Evolutionary conservation across 1,139 yeast genomes (phyloP).

Genomic region (Suhomyces guaymorum): DNA sequence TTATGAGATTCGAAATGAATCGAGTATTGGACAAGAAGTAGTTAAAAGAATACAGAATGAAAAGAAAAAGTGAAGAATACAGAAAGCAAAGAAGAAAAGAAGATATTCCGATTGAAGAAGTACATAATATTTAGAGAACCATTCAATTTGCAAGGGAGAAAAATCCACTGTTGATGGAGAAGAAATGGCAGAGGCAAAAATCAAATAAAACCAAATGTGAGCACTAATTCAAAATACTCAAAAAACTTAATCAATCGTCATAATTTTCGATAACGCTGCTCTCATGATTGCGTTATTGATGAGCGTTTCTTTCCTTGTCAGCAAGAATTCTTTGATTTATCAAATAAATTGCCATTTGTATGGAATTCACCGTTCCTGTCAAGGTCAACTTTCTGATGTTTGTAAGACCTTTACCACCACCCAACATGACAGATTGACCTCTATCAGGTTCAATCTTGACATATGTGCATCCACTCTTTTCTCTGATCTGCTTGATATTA

Average conservation of each 20-base stretch:
- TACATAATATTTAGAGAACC: constrained; percentile 7
- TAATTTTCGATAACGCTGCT: no score
- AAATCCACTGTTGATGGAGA: neutral
- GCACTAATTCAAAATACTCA: neutral
- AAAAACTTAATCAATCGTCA: neutral
- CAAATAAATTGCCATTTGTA: constrained; percentile 74
- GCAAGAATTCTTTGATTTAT: constrained; percentile 75
- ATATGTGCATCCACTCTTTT: constrained; percentile 69
- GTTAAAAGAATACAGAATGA: no score
- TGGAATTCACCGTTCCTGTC: constrained; percentile 67
- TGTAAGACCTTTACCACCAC: constrained; percentile 58
- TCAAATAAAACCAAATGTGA: neutral
- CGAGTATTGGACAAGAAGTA: no score
- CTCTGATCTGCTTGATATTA: constrained; percentile 77
- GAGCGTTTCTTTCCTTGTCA: constrained; percentile 53
- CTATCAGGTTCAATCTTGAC: constrained; percentile 64
- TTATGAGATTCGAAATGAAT: no score
- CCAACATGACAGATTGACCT: constrained; percentile 48
- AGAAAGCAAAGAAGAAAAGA: constrained; percentile 2
- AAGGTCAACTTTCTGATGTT: constrained; percentile 68
- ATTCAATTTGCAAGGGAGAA: no score
- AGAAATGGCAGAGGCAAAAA: neutral
- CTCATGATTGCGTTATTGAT: no score
- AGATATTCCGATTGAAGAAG: constrained; percentile 9
- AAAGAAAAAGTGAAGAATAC: constrained; percentile 4